A percentile compares a stretch with the other conserved stretches of the same genome.
These are phyloP conservation scores for Leccinum barrowsii DNA, from an alignment of 768 basidiomycete genomes.

Conservation along the genomic window DNA sequence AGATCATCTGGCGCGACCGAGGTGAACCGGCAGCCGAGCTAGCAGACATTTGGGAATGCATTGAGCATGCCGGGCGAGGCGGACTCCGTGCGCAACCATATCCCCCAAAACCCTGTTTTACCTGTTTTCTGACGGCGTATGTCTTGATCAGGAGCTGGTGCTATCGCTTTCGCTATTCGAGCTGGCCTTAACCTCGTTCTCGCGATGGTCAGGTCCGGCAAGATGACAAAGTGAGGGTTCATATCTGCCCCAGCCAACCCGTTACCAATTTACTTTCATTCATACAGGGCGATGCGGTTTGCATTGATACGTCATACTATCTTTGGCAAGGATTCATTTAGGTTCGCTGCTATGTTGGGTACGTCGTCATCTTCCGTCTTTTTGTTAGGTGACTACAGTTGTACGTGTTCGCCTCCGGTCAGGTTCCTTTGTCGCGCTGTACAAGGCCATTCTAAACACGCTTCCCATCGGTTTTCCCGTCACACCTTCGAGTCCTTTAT, in stretches of 20 bases:
- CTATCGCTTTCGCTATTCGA: slow-evolving; percentile 77
- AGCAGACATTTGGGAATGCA: slow-evolving; percentile 56
- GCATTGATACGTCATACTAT: slow-evolving; percentile 74
- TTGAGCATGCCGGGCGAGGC: slow-evolving; percentile 68
- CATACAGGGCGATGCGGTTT: slow-evolving; percentile 57
- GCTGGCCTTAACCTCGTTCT: slow-evolving; percentile 81
- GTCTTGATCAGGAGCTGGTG: slow-evolving; percentile 62
- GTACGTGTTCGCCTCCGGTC: background rate
- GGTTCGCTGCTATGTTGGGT: slow-evolving; percentile 90
- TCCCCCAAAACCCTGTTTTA: background rate
- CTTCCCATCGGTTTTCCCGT: slow-evolving; percentile 67
- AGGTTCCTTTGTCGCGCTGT: slow-evolving; percentile 76
- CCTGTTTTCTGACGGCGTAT: background rate
- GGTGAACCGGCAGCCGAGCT: slow-evolving; percentile 75
- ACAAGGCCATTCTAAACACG: slow-evolving; percentile 76
- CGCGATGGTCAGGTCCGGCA: slow-evolving; percentile 68
- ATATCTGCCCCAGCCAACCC: background rate
- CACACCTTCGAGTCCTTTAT: slow-evolving; percentile 17
- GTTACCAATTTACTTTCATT: background rate
- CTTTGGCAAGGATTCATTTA: slow-evolving; percentile 76
- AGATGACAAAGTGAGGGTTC: slow-evolving; percentile 54
- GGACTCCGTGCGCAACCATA: slow-evolving; percentile 58
- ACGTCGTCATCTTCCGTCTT: background rate
- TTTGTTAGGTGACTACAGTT: background rate
- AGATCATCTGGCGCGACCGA: slow-evolving; percentile 77